These are phyloP conservation scores for Taphrina wiesneri DNA, from an alignment of 1,139 yeast genomes.

Conservation along the genomic window DNA sequence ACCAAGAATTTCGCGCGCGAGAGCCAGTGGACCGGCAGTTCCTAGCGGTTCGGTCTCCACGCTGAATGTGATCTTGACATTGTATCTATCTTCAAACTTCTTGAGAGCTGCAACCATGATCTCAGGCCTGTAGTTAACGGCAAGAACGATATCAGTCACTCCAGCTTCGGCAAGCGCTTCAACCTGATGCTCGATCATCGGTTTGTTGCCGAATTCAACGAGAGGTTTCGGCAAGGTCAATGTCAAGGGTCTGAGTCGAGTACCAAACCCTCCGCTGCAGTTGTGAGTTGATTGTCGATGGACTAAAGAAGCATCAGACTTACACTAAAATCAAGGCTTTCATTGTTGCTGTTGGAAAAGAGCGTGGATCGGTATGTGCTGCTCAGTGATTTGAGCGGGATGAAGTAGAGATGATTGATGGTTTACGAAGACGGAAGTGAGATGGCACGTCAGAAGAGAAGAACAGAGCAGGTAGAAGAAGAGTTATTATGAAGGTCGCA, in stretches of 20 bases:
- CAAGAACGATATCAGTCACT: slow-evolving; percentile 96
- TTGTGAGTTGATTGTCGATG: neutral
- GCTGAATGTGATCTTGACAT: slow-evolving; percentile 92
- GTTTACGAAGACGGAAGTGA: too few species aligned
- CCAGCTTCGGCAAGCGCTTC: slow-evolving; percentile 98
- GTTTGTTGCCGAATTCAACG: slow-evolving; percentile 98
- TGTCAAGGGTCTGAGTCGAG: slow-evolving; percentile 98
- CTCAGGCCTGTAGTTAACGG: slow-evolving; percentile 99
- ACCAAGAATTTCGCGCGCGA: slow-evolving; percentile 89
- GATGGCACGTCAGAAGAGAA: too few species aligned
- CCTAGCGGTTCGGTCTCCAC: slow-evolving; percentile 99
- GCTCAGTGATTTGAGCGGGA: neutral
- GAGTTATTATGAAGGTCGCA: neutral
- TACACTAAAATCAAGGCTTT: slow-evolving; percentile 34
- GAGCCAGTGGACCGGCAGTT: slow-evolving; percentile 98
- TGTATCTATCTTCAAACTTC: slow-evolving; percentile 90
- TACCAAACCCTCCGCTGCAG: slow-evolving; percentile 64
- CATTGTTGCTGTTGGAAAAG: slow-evolving; percentile 8
- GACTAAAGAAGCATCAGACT: neutral
- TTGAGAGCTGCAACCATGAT: slow-evolving; percentile 95
- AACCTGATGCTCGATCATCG: slow-evolving; percentile 82
- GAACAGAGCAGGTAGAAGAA: neutral
- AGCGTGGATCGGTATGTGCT: slow-evolving; percentile 5
- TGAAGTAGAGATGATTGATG: too few species aligned
- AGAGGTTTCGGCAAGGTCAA: slow-evolving; percentile 96